Conservation (phyloP, 2,329 filamentous ascomycete species). For the Aureobasidium pullulans region DNA sequence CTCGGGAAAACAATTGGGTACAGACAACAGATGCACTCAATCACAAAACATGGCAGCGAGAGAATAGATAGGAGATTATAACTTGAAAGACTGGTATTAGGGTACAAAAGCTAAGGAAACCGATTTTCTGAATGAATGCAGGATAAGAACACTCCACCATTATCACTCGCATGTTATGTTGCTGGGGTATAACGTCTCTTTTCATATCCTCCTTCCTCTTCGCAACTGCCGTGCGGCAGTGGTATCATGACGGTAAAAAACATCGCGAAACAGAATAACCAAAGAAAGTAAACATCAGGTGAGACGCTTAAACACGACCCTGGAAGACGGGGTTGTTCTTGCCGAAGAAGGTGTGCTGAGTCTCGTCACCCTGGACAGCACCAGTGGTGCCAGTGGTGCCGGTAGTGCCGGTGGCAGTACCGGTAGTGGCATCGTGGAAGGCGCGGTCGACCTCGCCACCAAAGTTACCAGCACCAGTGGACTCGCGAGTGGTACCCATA, state of each 20-base stretch:
- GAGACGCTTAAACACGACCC: constrained; percentile 26
- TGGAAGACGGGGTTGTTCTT: constrained; percentile 37
- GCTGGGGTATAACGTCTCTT: constrained; percentile 10
- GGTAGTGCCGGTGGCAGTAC: constrained; percentile 14
- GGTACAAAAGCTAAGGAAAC: not conserved
- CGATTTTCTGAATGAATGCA: not conserved
- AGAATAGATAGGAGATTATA: not conserved
- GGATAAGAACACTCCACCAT: not conserved
- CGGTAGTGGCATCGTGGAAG: not conserved
- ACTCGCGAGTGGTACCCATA: not conserved
- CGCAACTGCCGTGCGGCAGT: constrained; percentile 17
- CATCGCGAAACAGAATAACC: not conserved
- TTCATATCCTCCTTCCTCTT: not conserved
- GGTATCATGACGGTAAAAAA: constrained; percentile 22
- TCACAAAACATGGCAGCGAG: no score
- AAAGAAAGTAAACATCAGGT: not conserved
- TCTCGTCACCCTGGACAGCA: not conserved
- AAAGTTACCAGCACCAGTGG: constrained; percentile 9
- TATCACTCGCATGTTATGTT: constrained; percentile 4
- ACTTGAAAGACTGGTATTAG: not conserved
- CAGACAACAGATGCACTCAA: no score
- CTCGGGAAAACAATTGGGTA: no score
- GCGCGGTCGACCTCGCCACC: constrained; percentile 12
- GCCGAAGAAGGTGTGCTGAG: constrained; percentile 33
- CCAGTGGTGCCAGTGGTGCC: constrained; percentile 9